Evolutionary conservation across 345 rosid species (phyloP).

Genomic region (Garcia nutans): DNA sequence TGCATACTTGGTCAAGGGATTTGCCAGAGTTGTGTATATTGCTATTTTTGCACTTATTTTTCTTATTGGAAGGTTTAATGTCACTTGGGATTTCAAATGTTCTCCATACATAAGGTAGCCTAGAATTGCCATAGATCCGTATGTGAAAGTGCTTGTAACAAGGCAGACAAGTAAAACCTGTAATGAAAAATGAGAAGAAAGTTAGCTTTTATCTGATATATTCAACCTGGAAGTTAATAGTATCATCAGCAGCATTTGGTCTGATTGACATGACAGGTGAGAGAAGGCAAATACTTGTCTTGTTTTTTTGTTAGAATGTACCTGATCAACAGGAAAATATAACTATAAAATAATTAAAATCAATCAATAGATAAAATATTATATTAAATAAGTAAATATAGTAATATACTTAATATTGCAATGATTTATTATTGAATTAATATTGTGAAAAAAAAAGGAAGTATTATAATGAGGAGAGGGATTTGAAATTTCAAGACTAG

Average conservation of each 20-base stretch:
- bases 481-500: not conserved
- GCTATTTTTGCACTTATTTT: conserved; percentile 53
- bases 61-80: conserved; percentile 54
- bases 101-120: conserved; percentile 72
- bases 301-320: no score
- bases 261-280: no score
- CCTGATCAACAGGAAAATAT: no score
- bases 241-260: no score
- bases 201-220: not conserved
- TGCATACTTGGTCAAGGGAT: conserved; percentile 63
- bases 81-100: conserved; percentile 55
- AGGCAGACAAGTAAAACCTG: conserved; percentile 63
- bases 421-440: no score
- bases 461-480: no score
- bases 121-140: conserved; percentile 55
- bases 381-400: no score
- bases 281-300: no score
- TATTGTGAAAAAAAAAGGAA: no score
- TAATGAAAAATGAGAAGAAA: not conserved
- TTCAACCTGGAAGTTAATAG: not conserved
- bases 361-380: no score
- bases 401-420: no score
- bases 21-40: conserved; percentile 52
- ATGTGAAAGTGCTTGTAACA: conserved; percentile 44
- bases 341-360: no score